Conservation (phyloP, 305 asterid genomes). For the Caryopteris hybrid region DNA sequence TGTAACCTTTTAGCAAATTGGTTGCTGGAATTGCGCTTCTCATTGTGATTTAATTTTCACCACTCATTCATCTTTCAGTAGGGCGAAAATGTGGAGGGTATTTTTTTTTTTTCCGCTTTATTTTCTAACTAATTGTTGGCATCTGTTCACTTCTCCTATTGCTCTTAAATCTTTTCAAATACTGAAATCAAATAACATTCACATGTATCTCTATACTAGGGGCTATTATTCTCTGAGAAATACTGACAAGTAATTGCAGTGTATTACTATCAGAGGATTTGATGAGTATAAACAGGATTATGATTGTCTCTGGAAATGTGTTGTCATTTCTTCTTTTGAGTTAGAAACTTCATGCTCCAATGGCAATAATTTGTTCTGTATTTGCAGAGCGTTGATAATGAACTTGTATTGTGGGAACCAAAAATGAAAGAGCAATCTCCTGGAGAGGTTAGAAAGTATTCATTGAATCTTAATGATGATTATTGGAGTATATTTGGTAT, state of each 20-base stretch:
- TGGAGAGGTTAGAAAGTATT: conserved; percentile 71
- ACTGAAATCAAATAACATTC: not conserved
- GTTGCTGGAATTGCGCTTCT: not conserved
- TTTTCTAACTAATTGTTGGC: not conserved
- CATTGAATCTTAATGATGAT: not conserved
- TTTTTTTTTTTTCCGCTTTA: too few species aligned
- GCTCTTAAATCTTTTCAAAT: not conserved
- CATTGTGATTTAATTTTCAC: not conserved
- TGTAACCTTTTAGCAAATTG: not conserved
- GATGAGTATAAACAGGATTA: not conserved
- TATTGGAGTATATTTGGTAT: conserved; percentile 3
- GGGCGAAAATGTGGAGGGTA: not conserved
- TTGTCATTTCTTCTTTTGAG: conserved; percentile 1
- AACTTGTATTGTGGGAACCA: conserved; percentile 94
- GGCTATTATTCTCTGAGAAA: not conserved
- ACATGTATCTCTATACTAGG: not conserved
- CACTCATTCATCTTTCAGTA: conserved; percentile 9
- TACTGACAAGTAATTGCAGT: not conserved
- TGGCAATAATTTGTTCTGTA: conserved; percentile 3
- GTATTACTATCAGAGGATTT: not conserved
- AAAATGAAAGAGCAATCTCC: conserved; percentile 93
- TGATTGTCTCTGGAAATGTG: not conserved
- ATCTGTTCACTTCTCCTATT: not conserved
- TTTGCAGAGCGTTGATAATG: conserved; percentile 92
- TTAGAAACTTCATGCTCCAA: not conserved